Conservation (phyloP, 805 yeast species). For the Ogataea siamensis region DNA sequence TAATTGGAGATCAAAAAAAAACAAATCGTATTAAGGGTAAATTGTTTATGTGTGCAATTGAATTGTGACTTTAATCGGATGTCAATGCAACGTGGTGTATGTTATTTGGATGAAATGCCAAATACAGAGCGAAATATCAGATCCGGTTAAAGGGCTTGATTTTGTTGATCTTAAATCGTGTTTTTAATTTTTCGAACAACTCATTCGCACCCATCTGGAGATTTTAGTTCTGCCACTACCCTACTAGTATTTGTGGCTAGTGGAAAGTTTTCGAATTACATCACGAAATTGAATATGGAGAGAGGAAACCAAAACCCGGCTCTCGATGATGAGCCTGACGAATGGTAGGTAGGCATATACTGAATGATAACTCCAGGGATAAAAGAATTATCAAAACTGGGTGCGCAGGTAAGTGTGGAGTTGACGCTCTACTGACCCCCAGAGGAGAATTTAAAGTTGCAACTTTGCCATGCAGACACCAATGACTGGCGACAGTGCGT, state of each 20-base stretch:
- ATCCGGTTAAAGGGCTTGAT: constrained; percentile 6
- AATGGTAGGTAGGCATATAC: constrained; percentile 44
- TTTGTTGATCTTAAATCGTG: constrained; percentile 10
- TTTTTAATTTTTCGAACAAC: constrained; percentile 20
- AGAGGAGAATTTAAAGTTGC: constrained; percentile 68
- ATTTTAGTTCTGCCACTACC: constrained; percentile 2
- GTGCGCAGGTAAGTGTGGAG: constrained; percentile 48
- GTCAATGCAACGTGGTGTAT: constrained; percentile 1
- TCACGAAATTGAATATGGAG: constrained; percentile 8
- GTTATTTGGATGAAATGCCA: not conserved
- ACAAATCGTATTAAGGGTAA: not conserved
- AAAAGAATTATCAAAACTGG: constrained; percentile 71
- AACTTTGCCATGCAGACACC: constrained; percentile 77
- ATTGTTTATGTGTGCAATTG: not conserved
- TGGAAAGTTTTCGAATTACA: not conserved
- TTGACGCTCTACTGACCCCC: constrained; percentile 5
- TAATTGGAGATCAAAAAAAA: constrained; percentile 24
- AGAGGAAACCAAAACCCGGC: constrained; percentile 4
- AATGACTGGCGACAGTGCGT: constrained; percentile 78
- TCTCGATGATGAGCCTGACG: constrained; percentile 66
- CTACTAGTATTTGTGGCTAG: not conserved
- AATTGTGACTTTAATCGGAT: not conserved
- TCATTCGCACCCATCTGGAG: constrained; percentile 14
- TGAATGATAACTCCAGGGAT: constrained; percentile 47
- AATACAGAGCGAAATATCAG: constrained; percentile 2